These are phyloP conservation scores for Xerocomellus intermedius DNA, from an alignment of 768 basidiomycete species.

Conservation along the genomic window DNA sequence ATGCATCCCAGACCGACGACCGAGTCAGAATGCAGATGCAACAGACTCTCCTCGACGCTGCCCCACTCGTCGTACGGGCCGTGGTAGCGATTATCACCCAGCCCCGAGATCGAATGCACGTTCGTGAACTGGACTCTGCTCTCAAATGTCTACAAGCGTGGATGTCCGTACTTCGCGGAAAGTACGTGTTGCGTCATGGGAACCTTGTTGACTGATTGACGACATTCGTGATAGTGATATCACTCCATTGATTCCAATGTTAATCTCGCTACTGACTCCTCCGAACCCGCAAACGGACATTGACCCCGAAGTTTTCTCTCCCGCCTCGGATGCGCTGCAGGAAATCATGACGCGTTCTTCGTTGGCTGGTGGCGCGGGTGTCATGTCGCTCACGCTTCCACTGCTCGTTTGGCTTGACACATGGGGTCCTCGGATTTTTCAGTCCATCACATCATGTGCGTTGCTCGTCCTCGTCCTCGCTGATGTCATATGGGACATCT, in stretches of 20 bases:
- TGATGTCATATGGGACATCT: neutral
- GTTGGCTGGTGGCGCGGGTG: conserved; percentile 66
- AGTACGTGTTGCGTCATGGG: conserved; percentile 43
- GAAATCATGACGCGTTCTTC: conserved; percentile 77
- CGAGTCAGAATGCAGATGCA: conserved; percentile 56
- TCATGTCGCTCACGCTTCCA: conserved; percentile 77
- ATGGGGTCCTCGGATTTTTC: conserved; percentile 48
- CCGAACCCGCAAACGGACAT: conserved; percentile 30
- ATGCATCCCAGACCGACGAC: conserved; percentile 5
- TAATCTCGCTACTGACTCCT: conserved; percentile 48
- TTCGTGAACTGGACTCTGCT: conserved; percentile 60
- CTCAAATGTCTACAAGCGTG: conserved; percentile 82
- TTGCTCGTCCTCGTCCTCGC: conserved; percentile 1
- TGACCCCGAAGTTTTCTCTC: conserved; percentile 55
- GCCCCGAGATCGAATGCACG: conserved; percentile 31
- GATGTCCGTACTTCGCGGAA: conserved; percentile 67
- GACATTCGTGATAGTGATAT: conserved; percentile 50
- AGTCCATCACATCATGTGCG: conserved; percentile 38
- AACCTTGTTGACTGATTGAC: neutral
- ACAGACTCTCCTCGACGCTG: conserved; percentile 63
- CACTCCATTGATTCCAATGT: conserved; percentile 63
- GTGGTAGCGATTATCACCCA: conserved; percentile 56
- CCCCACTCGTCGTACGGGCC: conserved; percentile 68
- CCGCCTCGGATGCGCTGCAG: conserved; percentile 69
- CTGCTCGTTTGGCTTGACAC: conserved; percentile 75